Evolutionary conservation across 805 yeast genomes (phyloP), one percentile per base, ranked within the genome.

Genomic region (Spathaspora arborariae): DNA sequence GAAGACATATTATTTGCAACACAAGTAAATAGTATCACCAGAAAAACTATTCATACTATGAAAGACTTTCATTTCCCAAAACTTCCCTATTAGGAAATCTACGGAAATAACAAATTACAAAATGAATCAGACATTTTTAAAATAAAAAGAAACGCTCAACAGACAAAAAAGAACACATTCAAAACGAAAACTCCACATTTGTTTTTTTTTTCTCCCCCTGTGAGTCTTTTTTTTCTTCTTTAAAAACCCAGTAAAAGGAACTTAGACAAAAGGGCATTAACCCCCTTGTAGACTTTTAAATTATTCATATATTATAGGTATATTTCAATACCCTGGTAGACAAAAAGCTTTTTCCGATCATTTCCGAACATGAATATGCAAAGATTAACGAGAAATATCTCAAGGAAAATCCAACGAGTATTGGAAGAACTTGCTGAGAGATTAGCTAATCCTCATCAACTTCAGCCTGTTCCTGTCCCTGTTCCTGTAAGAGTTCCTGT

Each of bases 391-490:
- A 30, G 35, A 30, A 71, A 67, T 54, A 68, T 80, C 18, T 74
- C 78, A 30, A 64, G 72, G 51, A 76, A 74, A 46, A 63, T 75
- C 48, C 71, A 74, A 48, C 72, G 72, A 56, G 70, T 73, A 22
- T 65, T 79, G 20, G 75, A 76, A 51, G 82, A 79, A 48, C 63
- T 79, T 45, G 70, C 72, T 30, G 72, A 70, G 53, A 63, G 53
- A 26, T 49, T 65, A 33, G 52, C 58, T 22, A 51, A 58, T n/a
- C 57, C 57, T 26, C 57, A 60, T 34, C 60, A 60, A 18, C 52
- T 52, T 11, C 72, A 70, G 38, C 67, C 67, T 2, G 60, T 65
- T 6, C 70, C 67, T 2, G 60, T 65, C 6, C 70, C 67, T 16
- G 68, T 74, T 4, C 79, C 81, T 2, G 30, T 48, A n/a, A 46